A percentile compares a stretch with the other conserved stretches of the same genome.
phyloP scores from a whole-genome alignment of 306 rosid genomes.

The Macrotyloma uniflorum region DNA sequence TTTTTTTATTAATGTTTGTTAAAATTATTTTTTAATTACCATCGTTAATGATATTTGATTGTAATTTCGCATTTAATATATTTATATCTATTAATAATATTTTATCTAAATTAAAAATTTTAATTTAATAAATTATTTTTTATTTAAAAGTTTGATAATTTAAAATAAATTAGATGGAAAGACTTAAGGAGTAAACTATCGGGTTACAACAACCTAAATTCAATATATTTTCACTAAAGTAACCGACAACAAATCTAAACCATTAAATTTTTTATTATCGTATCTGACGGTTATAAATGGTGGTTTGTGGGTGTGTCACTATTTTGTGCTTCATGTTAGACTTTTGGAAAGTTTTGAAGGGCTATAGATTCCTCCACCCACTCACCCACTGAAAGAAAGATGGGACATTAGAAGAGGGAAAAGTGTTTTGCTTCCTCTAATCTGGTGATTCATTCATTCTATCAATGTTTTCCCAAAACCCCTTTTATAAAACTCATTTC shows the following conservation, averaged over 20 bases:
- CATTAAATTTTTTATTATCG: background rate
- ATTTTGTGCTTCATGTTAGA: background rate
- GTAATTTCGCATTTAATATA: too few species aligned
- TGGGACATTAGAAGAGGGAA: background rate
- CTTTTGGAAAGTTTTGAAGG: background rate
- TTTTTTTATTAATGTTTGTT: too few species aligned
- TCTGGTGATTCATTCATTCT: constrained; percentile 18
- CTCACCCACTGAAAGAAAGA: background rate
- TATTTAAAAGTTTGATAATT: too few species aligned
- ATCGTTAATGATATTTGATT: too few species aligned
- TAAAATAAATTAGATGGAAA: too few species aligned
- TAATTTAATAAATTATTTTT: too few species aligned
- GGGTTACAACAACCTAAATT: too few species aligned
- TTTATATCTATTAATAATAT: too few species aligned
- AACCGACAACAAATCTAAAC: background rate
- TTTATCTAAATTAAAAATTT: too few species aligned
- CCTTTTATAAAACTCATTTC: constrained; percentile 29
- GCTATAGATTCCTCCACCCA: background rate
- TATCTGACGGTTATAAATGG: background rate
- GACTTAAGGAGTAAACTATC: too few species aligned
- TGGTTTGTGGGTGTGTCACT: background rate
- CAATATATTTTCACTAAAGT: background rate
- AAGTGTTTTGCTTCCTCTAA: background rate
- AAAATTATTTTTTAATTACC: too few species aligned
- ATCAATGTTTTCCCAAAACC: constrained; percentile 1